Evolutionary conservation across 2,329 filamentous ascomycete genomes (phyloP), one percentile per base, ranked within the genome.

Genomic region (Aaosphaeria pasadenensis): DNA sequence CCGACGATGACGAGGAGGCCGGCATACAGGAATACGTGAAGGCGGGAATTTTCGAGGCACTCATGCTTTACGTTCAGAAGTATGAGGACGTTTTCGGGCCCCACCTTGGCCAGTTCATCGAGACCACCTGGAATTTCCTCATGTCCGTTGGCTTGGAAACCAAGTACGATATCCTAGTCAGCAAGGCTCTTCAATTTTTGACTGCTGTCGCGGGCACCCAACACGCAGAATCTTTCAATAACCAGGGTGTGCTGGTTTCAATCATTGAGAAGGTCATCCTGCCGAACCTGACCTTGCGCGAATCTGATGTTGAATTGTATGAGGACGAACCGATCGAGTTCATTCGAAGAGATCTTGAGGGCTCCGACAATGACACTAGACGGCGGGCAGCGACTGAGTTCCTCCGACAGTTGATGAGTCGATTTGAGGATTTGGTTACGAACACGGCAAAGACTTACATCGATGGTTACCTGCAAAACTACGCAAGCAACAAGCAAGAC

Each of bases 251-350:
- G 3, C 76, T 97, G 33, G 84, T 85, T 13, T 88, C 96, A 67
- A 89, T 99, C 45, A 89, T 96, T 7, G 91, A 97, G 69, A 96
- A 96, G 74, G 94, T 97, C 49, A 89, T 99, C 48, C 74, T 99
- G 55, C 92, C 94, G 7, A 99, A 99, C 63, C 84, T 99, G 49
- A 87, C 88, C 11, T 76, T 99, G 51, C 85, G 95, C 56, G 94
- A 96, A 63, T 94, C 91, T 0, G 95, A 99, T 57, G 82, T 96
- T 46, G 94, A 99, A 69, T 81, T 96, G 57, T 97, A 99, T 60
- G 94, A 99, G 67, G 95, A 99, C 66, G 95, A 99, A 74, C 94
- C 94, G 0, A 99, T 99, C 56, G 94, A 99, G 71, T 99, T 95
- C 67, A 99, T 99, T 64, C 83, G 94, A 54, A 83, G 91, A 62